Conservation (phyloP, 1,284 basidiomycete genomes). For the Melampsora larici-populina region DNA sequence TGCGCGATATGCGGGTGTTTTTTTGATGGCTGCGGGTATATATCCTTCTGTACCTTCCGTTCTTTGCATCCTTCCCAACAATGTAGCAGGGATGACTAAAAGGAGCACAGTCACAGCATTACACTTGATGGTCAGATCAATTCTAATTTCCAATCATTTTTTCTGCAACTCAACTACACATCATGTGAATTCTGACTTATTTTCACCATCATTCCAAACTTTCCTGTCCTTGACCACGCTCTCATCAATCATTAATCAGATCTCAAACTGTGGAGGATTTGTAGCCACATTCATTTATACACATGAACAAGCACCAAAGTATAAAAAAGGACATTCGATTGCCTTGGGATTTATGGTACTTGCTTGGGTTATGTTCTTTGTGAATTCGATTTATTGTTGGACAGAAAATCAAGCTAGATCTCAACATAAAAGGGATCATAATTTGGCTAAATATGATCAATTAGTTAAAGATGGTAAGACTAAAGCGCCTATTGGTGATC, state of each 20-base stretch:
- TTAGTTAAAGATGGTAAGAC: slow-evolving; percentile 48
- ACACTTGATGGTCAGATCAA: slow-evolving; percentile 47
- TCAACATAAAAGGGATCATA: slow-evolving; percentile 46
- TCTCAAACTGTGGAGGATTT: slow-evolving; percentile 36
- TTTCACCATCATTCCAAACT: no score
- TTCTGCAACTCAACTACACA: no score
- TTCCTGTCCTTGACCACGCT: no score
- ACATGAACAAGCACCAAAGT: slow-evolving; percentile 29
- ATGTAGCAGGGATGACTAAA: slow-evolving; percentile 47
- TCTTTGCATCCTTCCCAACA: slow-evolving; percentile 48
- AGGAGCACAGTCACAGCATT: slow-evolving; percentile 47
- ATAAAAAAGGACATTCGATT: slow-evolving; percentile 24
- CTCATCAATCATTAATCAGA: slow-evolving; percentile 7
- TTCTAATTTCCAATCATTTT: not conserved
- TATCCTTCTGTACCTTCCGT: slow-evolving; percentile 48
- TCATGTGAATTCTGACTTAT: not conserved
- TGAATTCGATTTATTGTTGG: slow-evolving; percentile 46
- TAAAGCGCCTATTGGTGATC: slow-evolving; percentile 48
- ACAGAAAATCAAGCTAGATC: slow-evolving; percentile 47
- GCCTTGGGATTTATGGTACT: slow-evolving; percentile 26
- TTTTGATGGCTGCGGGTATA: slow-evolving; percentile 49
- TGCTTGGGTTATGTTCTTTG: slow-evolving; percentile 28
- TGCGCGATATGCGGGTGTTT: slow-evolving; percentile 48
- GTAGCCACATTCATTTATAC: slow-evolving; percentile 40
- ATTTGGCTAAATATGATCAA: slow-evolving; percentile 46